Evolutionary conservation across 2,329 filamentous ascomycete species (phyloP).

Genomic region (Apiospora saccharicola): DNA sequence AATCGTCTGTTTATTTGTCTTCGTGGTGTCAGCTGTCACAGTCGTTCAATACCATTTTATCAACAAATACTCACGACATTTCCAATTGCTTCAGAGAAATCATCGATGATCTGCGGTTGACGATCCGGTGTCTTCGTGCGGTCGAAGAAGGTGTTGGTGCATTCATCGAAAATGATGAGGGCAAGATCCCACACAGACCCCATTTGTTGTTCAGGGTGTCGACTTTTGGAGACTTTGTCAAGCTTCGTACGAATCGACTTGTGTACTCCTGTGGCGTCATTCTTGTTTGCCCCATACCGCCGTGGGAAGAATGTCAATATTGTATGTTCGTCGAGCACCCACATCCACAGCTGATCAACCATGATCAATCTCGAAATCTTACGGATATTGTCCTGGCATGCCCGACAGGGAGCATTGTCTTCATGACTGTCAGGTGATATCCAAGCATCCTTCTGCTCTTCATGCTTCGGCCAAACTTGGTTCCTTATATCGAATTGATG

Average conservation of each 20-base stretch:
- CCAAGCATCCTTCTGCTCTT: not conserved
- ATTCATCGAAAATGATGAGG: conserved; percentile 51
- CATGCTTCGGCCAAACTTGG: not conserved
- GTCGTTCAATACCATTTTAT: not conserved
- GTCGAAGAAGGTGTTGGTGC: conserved; percentile 50
- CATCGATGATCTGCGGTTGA: conserved; percentile 49
- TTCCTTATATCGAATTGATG: conserved; percentile 32
- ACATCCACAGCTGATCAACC: conserved; percentile 55
- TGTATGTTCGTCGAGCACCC: conserved; percentile 48
- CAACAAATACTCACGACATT: conserved; percentile 44
- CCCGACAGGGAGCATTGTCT: conserved; percentile 25
- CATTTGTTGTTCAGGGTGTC: conserved; percentile 38
- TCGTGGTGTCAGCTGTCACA: not conserved
- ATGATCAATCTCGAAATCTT: conserved; percentile 45
- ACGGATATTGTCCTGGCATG: conserved; percentile 30
- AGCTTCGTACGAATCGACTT: conserved; percentile 45
- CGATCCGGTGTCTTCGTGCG: conserved; percentile 41
- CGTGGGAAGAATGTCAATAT: conserved; percentile 51
- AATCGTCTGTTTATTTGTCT: conserved; percentile 48
- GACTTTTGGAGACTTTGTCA: conserved; percentile 5
- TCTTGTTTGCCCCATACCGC: conserved; percentile 51
- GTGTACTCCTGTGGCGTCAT: conserved; percentile 49
- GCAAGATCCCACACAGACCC: conserved; percentile 51
- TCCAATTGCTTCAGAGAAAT: conserved; percentile 51
- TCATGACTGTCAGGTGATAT: not conserved